Base-by-base conservation (phyloP, 1,284 basidiomycete species). In the Irpex lacteus region DNA sequence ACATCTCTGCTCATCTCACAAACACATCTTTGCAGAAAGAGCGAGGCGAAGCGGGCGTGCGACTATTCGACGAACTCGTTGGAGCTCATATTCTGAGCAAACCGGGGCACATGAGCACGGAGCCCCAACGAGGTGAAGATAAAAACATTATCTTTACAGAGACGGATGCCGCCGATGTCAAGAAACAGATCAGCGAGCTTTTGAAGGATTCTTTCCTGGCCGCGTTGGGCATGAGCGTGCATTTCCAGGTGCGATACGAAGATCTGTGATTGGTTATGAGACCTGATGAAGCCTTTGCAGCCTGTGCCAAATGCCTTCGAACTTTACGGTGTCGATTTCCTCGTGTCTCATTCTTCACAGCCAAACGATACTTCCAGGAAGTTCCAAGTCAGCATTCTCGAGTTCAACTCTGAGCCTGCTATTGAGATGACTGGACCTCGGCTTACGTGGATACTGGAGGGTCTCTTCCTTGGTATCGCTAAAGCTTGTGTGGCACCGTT, bases 381-480 rank as follows among this genome's bases (percentile, higher is more conserved):
- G 9, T 85, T 92, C 63, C 83, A 85, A 67, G 89, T 95, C 2
- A 90, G 91, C 65, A 78, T 98, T 3, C 82, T 98, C 34, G 97
- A 98, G 75, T 83, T 98, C 72, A 98, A 98, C 74, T 90, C 96
- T 19, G 96, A 98, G 70, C 97, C 97, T 2, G 97, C 98, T 62
- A 98, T 98, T 68, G 93, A 96, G 70, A 86, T 98, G 67, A 96
- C 94, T 0, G 98, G 97, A 0, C 82, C 87, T n/a, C 83, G 92
- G 49, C 79, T 98, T 53, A 84, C 85, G 4, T 90, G 89, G 84
- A 87, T 96, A 54, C 78, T 96, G 54, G 85, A 92, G 67, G 89
- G 92, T 65, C 81, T 98, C 61, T 98, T 98, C 77, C 79, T 81
- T 55, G 83, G 86, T 0, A 92, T 94, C 13, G 87, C 86, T 0